Evolutionary conservation across 2,329 filamentous ascomycete species (phyloP).

Genomic region (Didymella exigua): DNA sequence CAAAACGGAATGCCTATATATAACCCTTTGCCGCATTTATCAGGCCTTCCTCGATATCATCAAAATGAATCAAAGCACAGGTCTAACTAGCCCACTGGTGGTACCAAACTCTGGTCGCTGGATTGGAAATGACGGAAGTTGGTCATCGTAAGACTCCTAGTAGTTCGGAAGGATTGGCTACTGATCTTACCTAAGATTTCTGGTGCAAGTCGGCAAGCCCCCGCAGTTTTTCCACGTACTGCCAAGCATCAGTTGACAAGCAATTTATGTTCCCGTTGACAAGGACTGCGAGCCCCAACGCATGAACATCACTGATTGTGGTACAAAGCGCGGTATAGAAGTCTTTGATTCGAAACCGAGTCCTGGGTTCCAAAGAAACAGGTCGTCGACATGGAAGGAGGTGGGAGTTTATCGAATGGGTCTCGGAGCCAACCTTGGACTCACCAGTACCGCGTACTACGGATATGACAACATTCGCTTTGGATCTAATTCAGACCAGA

Average conservation of each 20-base stretch:
- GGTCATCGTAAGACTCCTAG: no score
- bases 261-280: neutral
- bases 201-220: neutral
- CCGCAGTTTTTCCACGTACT: neutral
- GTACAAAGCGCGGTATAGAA: constrained; percentile 42
- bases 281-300: neutral
- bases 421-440: neutral
- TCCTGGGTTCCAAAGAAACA: neutral
- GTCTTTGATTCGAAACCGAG: neutral
- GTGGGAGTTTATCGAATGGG: neutral
- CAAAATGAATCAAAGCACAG: no score
- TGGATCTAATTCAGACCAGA: no score
- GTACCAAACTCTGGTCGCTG: no score
- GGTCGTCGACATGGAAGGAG: neutral
- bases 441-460: neutral
- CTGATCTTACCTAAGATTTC: neutral
- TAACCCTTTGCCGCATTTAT: no score
- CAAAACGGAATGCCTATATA: no score
- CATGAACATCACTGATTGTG: neutral
- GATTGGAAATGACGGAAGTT: no score
- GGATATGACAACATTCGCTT: neutral
- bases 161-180: no score
- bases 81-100: no score
- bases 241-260: neutral
- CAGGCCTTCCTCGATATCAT: no score